Percentiles rank a stretch among this genome's conserved stretches.
phyloP scores from a whole-genome alignment of 1,284 basidiomycete genomes.

The Cutaneotrichosporon sp. region DNA sequence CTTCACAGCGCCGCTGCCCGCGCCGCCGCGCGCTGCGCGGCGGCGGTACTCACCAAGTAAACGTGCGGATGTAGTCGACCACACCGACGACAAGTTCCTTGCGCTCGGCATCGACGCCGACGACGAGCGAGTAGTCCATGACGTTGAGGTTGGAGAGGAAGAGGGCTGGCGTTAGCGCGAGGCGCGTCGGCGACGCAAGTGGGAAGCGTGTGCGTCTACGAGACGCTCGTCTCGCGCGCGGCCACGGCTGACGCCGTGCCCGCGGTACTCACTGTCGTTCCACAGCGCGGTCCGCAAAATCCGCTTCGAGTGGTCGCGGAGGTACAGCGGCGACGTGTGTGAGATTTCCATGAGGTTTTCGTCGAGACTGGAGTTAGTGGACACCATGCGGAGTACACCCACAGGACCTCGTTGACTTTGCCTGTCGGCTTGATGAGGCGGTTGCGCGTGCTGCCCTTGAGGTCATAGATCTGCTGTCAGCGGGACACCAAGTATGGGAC shows the following conservation, averaged over 20 bases:
- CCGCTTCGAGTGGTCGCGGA: constrained; percentile 91
- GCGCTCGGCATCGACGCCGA: constrained; percentile 78
- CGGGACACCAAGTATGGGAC: too few relatives aligned
- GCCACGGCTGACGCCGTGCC: background rate
- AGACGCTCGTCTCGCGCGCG: too few relatives aligned
- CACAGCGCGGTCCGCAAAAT: constrained; percentile 83
- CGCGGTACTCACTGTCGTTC: constrained; percentile 70
- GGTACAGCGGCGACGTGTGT: constrained; percentile 69
- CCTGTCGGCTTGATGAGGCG: constrained; percentile 87
- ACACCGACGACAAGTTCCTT: constrained; percentile 93
- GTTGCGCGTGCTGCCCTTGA: constrained; percentile 89
- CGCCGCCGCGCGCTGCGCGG: background rate
- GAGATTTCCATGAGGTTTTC: constrained; percentile 48
- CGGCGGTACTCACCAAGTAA: constrained; percentile 49
- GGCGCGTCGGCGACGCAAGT: background rate
- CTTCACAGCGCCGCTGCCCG: too few relatives aligned
- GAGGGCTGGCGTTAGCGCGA: constrained; percentile 37
- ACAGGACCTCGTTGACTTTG: constrained; percentile 81
- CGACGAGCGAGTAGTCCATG: constrained; percentile 98
- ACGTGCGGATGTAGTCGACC: constrained; percentile 56
- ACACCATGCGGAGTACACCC: constrained; percentile 9
- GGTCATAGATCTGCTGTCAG: constrained; percentile 71
- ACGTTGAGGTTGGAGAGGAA: constrained; percentile 94
- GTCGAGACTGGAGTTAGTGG: constrained; percentile 31
- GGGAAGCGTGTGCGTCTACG: too few relatives aligned